phyloP scores from a whole-genome alignment of 768 basidiomycete species.

The Xerocomellus intermedius region DNA sequence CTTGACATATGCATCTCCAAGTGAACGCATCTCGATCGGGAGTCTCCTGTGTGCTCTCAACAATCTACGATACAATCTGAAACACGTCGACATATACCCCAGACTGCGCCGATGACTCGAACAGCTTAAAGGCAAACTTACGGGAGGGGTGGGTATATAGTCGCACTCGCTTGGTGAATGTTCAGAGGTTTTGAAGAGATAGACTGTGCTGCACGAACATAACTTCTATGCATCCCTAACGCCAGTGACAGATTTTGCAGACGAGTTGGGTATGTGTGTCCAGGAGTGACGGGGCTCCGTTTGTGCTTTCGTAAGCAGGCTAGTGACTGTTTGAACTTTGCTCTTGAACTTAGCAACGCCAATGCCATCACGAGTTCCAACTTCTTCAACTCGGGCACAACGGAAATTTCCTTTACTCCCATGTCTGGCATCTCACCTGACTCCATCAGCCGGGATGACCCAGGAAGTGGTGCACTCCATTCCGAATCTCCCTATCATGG shows the following conservation, averaged over 20 bases:
- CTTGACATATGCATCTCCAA: slow-evolving; percentile 87
- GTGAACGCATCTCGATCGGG: slow-evolving; percentile 73
- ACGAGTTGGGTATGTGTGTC: not conserved
- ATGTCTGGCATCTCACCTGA: too few relatives aligned
- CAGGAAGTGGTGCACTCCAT: too few relatives aligned
- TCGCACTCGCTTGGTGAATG: slow-evolving; percentile 58
- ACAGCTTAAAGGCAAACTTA: slow-evolving; percentile 34
- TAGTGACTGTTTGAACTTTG: too few relatives aligned
- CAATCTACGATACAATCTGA: slow-evolving; percentile 77
- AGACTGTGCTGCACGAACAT: slow-evolving; percentile 35
- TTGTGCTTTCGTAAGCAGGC: slow-evolving; percentile 3
- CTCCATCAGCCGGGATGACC: too few relatives aligned
- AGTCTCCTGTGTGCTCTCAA: slow-evolving; percentile 76
- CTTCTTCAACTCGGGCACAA: too few relatives aligned
- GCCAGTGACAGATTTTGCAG: not conserved
- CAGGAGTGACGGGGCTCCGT: not conserved
- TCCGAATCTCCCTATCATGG: too few relatives aligned
- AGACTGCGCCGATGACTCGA: not conserved
- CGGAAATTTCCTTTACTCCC: too few relatives aligned
- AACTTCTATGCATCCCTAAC: slow-evolving; percentile 20
- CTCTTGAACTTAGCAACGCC: too few relatives aligned
- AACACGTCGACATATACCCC: not conserved
- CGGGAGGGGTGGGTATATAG: slow-evolving; percentile 84
- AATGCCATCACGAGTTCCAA: too few relatives aligned
- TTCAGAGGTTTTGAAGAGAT: slow-evolving; percentile 57